These are phyloP conservation scores for Symbiotaphrina buchneri DNA, from an alignment of 495 filamentous ascomycete species.

Conservation along the genomic window DNA sequence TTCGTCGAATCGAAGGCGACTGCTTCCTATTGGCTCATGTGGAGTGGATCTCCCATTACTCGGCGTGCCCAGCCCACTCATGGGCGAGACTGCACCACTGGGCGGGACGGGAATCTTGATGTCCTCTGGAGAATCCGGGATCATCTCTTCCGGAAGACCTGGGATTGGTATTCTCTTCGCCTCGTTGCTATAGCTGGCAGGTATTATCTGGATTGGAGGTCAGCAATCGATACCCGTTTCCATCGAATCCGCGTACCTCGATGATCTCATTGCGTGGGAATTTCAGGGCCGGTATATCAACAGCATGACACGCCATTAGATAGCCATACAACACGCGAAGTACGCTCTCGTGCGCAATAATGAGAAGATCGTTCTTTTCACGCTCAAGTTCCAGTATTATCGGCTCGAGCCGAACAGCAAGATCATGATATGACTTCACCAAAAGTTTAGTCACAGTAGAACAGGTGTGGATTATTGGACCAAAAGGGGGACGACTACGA, in stretches of 20 bases:
- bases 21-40: no score
- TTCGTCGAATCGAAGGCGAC: no score
- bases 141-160: slow-evolving; percentile 31
- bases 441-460: not conserved
- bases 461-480: no score
- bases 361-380: slow-evolving; percentile 88
- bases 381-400: slow-evolving; percentile 96
- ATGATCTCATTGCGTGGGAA: slow-evolving; percentile 96
- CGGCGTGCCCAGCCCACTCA: slow-evolving; percentile 23
- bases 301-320: slow-evolving; percentile 95
- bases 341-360: slow-evolving; percentile 95
- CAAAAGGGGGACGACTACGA: slow-evolving; percentile 10
- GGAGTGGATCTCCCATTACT: slow-evolving; percentile 19
- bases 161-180: slow-evolving; percentile 69
- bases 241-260: slow-evolving; percentile 29
- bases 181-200: slow-evolving; percentile 89
- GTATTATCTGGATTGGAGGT: slow-evolving; percentile 46
- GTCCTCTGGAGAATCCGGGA: slow-evolving; percentile 61
- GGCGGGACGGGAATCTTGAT: slow-evolving; percentile 61
- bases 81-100: slow-evolving; percentile 26
- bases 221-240: slow-evolving; percentile 3
- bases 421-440: slow-evolving; percentile 79
- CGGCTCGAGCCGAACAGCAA: slow-evolving; percentile 93
- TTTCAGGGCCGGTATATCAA: slow-evolving; percentile 77
- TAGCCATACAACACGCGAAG: slow-evolving; percentile 93